A percentile compares a stretch with the other conserved stretches of the same genome.
phyloP scores from a whole-genome alignment of 331 rosid genomes.

The Telfairia occidentalis region DNA sequence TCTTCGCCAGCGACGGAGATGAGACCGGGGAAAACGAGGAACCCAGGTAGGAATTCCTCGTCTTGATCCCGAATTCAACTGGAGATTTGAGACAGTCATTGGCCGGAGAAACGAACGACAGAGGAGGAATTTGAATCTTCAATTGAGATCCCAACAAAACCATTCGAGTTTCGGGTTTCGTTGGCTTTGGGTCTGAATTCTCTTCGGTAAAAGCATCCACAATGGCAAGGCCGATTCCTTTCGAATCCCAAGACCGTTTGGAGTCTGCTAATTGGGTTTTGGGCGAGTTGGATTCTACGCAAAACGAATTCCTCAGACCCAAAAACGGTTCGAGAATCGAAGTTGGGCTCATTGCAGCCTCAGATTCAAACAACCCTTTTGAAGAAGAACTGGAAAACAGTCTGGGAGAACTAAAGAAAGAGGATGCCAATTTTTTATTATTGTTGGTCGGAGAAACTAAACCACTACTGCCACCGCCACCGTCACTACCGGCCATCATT shows the following conservation, averaged over 20 bases:
- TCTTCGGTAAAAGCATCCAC: slow-evolving; percentile 58
- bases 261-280: slow-evolving; percentile 27
- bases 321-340: slow-evolving; percentile 61
- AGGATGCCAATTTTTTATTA: slow-evolving; percentile 24
- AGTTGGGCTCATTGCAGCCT: slow-evolving; percentile 59
- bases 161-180: slow-evolving; percentile 36
- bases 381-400: slow-evolving; percentile 41
- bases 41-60: slow-evolving; percentile 29
- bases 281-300: slow-evolving; percentile 38
- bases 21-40: slow-evolving; percentile 29
- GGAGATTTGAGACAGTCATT: slow-evolving; percentile 26
- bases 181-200: slow-evolving; percentile 18
- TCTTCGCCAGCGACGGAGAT: slow-evolving; percentile 22
- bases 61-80: slow-evolving; percentile 23
- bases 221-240: slow-evolving; percentile 67
- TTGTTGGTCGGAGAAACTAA: slow-evolving; percentile 32
- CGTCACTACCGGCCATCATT: slow-evolving; percentile 44
- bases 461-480: slow-evolving; percentile 21
- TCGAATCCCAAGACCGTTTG: slow-evolving; percentile 48
- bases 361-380: slow-evolving; percentile 38
- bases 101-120: slow-evolving; percentile 15
- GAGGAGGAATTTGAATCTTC: slow-evolving; percentile 57
- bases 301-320: slow-evolving; percentile 42
- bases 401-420: slow-evolving; percentile 51
- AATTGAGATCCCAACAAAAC: slow-evolving; percentile 78